Evolutionary conservation across 1,284 basidiomycete genomes (phyloP), one percentile per base, ranked within the genome.

Genomic region (Fistulinella cinereoalba): DNA sequence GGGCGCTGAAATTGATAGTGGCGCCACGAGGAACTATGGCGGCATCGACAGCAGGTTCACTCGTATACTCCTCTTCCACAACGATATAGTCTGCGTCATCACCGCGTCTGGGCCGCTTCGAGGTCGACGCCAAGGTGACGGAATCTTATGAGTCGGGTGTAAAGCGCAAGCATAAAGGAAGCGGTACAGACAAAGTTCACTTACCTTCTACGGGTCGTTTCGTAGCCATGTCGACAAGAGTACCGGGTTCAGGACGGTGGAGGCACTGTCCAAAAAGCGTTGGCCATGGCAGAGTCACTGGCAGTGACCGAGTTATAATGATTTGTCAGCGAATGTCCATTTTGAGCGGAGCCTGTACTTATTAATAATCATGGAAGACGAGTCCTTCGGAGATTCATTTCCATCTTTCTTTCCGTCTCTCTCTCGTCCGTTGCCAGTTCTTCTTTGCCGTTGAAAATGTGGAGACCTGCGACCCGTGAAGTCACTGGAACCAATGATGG

Each of bases 401-500:
- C 12, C 39, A 48, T 55, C 61, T 66, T 58, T 52, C 58, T 41
- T 49, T 50, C 49, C 36, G 34, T 47, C 49, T 38, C 36, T 41
- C 46, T 29, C 44, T 53, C 41, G 44, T 40, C 37, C 8, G 28
- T 37, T 44, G 33, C 43, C 43, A 52, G 53, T 57, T 56, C 72
- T 53, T 56, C 46, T 76, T 41, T 40, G 65, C 43, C n/a, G n/a
- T n/a, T n/a, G n/a, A n/a, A n/a, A 53, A 92, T 93, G 90, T 93
- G 90, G 90, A 83, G 86, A 72, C 88, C 88, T 50, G 89, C 90
- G 52, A 91, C 88, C 52, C 80, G 81, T 51, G 82, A 88, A 69
- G 85, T 89, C 37, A 85, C 85, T 28, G 87, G 87, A 50, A 89
- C 87, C n/a, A 90, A 90, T 53, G 87, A 90, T 27, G 85, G 86